Base-by-base conservation (phyloP, 768 basidiomycete genomes). In the Tricholoma sp. region DNA sequence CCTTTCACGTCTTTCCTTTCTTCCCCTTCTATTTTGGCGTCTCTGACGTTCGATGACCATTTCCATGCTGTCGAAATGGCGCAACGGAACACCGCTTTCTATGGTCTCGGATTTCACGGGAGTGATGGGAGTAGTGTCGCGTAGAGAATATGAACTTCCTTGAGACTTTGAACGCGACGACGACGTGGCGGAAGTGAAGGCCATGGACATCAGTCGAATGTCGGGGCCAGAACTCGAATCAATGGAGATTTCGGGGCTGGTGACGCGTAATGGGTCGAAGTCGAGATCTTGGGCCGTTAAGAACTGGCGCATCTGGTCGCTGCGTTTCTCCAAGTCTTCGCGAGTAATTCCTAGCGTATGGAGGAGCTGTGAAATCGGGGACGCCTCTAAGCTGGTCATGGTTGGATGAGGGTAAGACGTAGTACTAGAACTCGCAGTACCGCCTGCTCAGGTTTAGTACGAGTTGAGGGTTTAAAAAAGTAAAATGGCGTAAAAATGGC, bases 291-390 rank as follows among this genome's bases (percentile, higher is more conserved):
- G 79, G 29, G 82, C 71, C 32, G 82, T 85, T 62, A 89, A 77
- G 74, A 89, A 90, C 63, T 83, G 83, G 53, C 88, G 85, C 89
- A 91, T 91, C 69, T 89, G 82, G 73, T 86, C 80, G 64, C 85
- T 89, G 66, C 83, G 86, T 67, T 81, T 78, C 63, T 76, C 68
- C 56, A 91, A 75, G 72, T 91, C 89, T 65, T 88, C 84, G 70
- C 87, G 82, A 62, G 90, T 89, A 66, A 91, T 79, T 52, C 89
- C 88, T 41, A 91, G 78, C 16, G 83, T 83, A 63, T 82, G 76
- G 34, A 91, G 74, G 21, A 91, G 80, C 63, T 84, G 83, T 31
- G 86, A 86, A 27, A 89, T 89, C 34, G 89, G 89, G 7, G 89
- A 91, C 52, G 69, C 68, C 59, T 76, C 71, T 52, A 65, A 71